Conservation (phyloP, 495 filamentous ascomycete species). For the Apodospora peruviana region DNA sequence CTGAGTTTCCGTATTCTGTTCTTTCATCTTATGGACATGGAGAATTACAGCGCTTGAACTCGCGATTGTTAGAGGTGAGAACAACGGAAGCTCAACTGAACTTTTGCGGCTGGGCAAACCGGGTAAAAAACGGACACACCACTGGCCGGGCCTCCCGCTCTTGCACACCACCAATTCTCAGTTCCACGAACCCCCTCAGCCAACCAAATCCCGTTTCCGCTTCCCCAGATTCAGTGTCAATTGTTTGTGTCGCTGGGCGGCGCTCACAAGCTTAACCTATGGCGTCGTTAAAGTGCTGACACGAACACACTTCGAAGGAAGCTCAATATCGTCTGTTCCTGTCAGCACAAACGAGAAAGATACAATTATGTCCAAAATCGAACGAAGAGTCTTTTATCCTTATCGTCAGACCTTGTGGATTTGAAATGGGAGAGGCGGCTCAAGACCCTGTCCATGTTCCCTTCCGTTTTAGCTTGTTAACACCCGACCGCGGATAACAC, state of each 20-base stretch:
- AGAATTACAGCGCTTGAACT: too few species aligned
- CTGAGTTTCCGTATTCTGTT: too few species aligned
- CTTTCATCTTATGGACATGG: too few species aligned
- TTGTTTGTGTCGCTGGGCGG: too few species aligned
- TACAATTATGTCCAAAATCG: not conserved
- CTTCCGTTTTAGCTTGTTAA: too few species aligned
- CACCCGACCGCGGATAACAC: too few species aligned
- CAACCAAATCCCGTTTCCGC: not conserved
- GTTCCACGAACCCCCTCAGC: not conserved
- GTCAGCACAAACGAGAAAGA: not conserved
- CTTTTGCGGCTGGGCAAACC: not conserved
- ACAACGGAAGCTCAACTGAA: not conserved
- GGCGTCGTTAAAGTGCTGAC: not conserved
- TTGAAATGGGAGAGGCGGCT: too few species aligned
- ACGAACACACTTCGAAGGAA: not conserved
- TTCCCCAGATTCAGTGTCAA: too few species aligned
- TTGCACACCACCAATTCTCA: not conserved
- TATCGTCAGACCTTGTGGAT: not conserved
- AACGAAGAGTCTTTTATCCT: not conserved
- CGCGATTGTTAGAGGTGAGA: too few species aligned
- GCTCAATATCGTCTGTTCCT: not conserved
- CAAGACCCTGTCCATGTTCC: not conserved
- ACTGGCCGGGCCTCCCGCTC: not conserved
- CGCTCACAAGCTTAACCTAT: not conserved
- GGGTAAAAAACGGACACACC: not conserved